Evolutionary conservation across 345 rosid species (phyloP).

Genomic region (Rhizophora mangle): DNA sequence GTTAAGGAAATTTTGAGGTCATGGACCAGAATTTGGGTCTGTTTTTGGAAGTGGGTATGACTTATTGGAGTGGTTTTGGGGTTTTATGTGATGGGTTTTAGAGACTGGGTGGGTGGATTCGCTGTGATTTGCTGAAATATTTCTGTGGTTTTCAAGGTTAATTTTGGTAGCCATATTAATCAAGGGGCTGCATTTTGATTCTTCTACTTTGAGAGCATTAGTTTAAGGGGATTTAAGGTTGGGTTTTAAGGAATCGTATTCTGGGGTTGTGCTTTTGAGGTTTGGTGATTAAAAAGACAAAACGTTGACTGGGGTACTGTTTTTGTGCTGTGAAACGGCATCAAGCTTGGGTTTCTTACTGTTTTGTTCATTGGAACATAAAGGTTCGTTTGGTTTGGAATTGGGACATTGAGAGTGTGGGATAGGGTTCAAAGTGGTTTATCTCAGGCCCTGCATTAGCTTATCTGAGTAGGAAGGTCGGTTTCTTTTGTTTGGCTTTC

Average conservation of each 20-base stretch:
- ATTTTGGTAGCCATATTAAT: not conserved
- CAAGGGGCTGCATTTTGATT: slow-evolving; percentile 33
- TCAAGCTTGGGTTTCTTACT: not conserved
- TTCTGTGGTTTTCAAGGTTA: slow-evolving; percentile 18
- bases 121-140: slow-evolving; percentile 3
- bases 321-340: not conserved
- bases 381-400: not conserved
- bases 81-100: slow-evolving; percentile 12
- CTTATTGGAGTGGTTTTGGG: slow-evolving; percentile 24
- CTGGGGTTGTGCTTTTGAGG: slow-evolving; percentile 8
- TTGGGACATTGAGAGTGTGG: not conserved
- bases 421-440: not conserved
- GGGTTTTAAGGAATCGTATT: not conserved
- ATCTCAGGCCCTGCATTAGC: not conserved
- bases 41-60: slow-evolving; percentile 25
- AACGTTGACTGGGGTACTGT: slow-evolving; percentile 8
- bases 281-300: not conserved
- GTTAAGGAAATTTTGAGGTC: slow-evolving; percentile 22
- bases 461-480: not conserved
- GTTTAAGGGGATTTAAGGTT: slow-evolving; percentile 9
- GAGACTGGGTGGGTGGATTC: slow-evolving; percentile 3
- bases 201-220: not conserved
- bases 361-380: too few species aligned
- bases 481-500: slow-evolving; percentile 8
- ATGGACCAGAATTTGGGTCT: slow-evolving; percentile 14